Evolutionary conservation across 306 rosid genomes (phyloP), one percentile per base, ranked within the genome.

Genomic region (Chamaecrista fasciculata): DNA sequence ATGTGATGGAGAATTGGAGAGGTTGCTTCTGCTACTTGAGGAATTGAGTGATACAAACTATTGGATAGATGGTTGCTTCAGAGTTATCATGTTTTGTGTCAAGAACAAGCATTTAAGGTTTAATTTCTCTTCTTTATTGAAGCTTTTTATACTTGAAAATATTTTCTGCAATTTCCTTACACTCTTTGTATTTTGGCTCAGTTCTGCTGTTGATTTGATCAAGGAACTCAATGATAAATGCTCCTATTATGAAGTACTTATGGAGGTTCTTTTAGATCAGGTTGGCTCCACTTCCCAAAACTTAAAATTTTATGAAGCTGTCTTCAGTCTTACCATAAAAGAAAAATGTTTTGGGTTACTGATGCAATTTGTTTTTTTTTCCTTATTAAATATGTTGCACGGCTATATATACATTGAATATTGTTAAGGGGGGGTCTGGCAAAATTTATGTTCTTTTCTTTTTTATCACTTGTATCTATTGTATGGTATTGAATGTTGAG

Each of bases 61-160:
- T 69, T 90, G 98, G 98, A 56, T 84, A 42, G 84, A 85, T 16
- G 96, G 88, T 75, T 94, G 98, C 82, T 70, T 74, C 73, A 84
- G 84, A 80, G 69, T 79, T 66, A 81, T 90, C 74, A 40, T 46
- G 67, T 84, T 78, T 65, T 90, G 95, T 78, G 79, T 86, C 57
- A 77, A 53, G 46, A 67, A 72, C 79, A 79, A 83, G 58, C 64
- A 85, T 73, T 83, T 88, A 74, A 94, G 98, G 98, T 94, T 70
- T 48, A 68, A 26, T 67, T 42, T 46, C 42, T 40, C 34, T 71
- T 66, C 40, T 56, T 50, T 26, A 47, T 37, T 58, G 70, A 33
- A 66, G 0, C 18, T 28, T 15, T 68, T 23, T 51, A 21, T 25
- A 31, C 51, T 51, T 7, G 48, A 77, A 43, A n/a, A 31, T 73